Conservation (phyloP, 139 green algal species). For the Tetradesmus obliquus region DNA sequence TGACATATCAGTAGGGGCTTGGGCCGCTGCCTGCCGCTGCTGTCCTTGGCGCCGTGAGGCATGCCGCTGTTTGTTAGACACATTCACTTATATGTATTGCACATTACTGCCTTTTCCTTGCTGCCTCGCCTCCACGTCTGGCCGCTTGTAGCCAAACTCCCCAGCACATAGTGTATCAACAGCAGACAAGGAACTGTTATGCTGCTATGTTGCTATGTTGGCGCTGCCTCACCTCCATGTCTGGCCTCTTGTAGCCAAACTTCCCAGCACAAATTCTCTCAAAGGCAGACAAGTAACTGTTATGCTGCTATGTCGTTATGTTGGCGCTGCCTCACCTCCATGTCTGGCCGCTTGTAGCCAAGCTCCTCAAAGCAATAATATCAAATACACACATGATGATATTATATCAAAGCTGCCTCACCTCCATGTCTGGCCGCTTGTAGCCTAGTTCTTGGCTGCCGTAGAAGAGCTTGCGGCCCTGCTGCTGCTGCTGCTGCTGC, state of each 20-base stretch:
- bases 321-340: conserved; percentile 63
- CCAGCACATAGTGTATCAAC: no score
- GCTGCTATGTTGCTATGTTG: not conserved
- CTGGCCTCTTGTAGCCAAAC: conserved; percentile 58
- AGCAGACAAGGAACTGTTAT: no score
- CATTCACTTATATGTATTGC: no score
- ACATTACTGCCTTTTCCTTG: no score
- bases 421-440: conserved; percentile 73
- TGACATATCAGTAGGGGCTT: no score
- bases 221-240: conserved; percentile 67
- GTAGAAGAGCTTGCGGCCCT: not conserved
- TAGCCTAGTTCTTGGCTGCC: conserved; percentile 54
- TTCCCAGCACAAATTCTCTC: not conserved
- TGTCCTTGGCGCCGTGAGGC: no score
- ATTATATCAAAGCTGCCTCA: conserved; percentile 18
- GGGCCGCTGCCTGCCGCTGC: no score
- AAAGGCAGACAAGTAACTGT: not conserved
- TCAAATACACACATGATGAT: not conserved
- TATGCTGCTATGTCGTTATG: not conserved
- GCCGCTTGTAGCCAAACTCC: conserved; percentile 55
- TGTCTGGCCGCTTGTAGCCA: conserved; percentile 63
- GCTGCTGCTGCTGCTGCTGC: conserved; percentile 12
- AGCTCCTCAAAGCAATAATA: conserved; percentile 55
- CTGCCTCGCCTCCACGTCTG: conserved; percentile 66
- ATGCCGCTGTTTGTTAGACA: no score